Evolutionary conservation across 2,329 filamentous ascomycete genomes (phyloP).

Genomic region (Botrytis pseudocinerea): DNA sequence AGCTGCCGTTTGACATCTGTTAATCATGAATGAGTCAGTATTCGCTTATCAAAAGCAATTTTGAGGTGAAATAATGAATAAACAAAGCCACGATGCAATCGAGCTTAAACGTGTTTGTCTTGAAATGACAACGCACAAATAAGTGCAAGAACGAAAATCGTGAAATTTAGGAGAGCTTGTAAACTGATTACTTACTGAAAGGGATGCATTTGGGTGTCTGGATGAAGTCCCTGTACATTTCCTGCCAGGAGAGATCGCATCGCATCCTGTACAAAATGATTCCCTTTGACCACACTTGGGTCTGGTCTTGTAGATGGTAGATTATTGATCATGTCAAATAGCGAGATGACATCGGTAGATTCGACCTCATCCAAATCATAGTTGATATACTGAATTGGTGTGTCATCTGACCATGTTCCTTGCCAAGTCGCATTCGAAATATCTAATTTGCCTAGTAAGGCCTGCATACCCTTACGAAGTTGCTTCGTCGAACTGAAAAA

Average conservation of each 20-base stretch:
- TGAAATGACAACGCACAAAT: neutral
- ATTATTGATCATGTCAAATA: constrained; percentile 72
- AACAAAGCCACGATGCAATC: neutral
- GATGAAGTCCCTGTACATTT: constrained; percentile 54
- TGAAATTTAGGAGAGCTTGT: neutral
- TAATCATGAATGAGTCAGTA: neutral
- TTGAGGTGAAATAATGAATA: neutral
- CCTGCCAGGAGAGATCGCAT: constrained; percentile 58
- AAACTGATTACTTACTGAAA: constrained; percentile 58
- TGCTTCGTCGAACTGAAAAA: constrained; percentile 44
- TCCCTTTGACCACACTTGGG: constrained; percentile 48
- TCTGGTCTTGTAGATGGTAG: constrained; percentile 67
- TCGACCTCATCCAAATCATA: constrained; percentile 37
- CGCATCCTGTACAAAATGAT: constrained; percentile 53
- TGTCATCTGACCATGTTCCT: constrained; percentile 42
- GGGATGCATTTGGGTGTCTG: constrained; percentile 63
- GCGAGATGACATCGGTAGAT: constrained; percentile 48
- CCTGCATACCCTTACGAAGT: constrained; percentile 49
- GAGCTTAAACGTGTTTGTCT: neutral
- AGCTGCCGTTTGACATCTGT: constrained; percentile 66
- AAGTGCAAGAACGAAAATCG: neutral
- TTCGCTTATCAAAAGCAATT: neutral
- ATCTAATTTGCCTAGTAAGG: constrained; percentile 56
- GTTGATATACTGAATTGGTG: constrained; percentile 44
- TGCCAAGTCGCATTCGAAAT: constrained; percentile 57